Evolutionary conservation across 164 flowering plant genomes (phyloP).

Genomic region (Dillenia turbinata): DNA sequence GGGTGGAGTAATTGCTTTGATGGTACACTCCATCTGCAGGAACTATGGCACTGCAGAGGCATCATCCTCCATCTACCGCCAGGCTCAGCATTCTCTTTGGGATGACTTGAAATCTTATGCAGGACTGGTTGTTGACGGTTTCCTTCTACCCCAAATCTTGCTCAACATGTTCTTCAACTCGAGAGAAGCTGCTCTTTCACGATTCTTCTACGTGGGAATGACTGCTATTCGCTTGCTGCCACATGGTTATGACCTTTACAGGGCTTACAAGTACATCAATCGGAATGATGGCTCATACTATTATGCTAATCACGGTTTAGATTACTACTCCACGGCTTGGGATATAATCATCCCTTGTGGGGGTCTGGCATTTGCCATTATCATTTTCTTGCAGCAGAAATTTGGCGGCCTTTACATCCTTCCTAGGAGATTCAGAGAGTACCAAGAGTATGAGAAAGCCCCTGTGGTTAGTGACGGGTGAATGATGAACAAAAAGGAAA

Average conservation of each 20-base stretch:
- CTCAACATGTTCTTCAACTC: slow-evolving; percentile 44
- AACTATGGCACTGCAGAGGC: slow-evolving; percentile 1
- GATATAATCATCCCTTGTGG: slow-evolving; percentile 48
- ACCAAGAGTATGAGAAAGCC: slow-evolving; percentile 28
- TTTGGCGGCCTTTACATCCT: slow-evolving; percentile 53
- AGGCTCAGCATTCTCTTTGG: slow-evolving; percentile 25
- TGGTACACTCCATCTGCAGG: slow-evolving; percentile 22
- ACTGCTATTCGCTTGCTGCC: slow-evolving; percentile 50
- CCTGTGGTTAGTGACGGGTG: slow-evolving; percentile 19
- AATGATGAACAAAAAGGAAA: background rate
- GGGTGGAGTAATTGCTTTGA: slow-evolving; percentile 38
- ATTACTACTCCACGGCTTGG: slow-evolving; percentile 60
- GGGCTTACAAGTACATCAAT: slow-evolving; percentile 23
- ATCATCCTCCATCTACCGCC: background rate
- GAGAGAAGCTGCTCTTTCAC: slow-evolving; percentile 36
- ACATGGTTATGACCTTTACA: slow-evolving; percentile 66
- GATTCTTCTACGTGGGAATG: slow-evolving; percentile 49
- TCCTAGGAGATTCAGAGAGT: slow-evolving; percentile 32
- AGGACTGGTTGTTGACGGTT: slow-evolving; percentile 62
- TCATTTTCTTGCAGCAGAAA: slow-evolving; percentile 58
- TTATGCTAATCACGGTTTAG: slow-evolving; percentile 43
- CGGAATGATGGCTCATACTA: slow-evolving; percentile 20
- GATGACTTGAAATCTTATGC: slow-evolving; percentile 45
- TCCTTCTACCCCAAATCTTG: slow-evolving; percentile 64
- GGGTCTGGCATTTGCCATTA: slow-evolving; percentile 35